These are phyloP conservation scores for Schizochytrium sp. DNA, from an alignment of 108 stramenopile species.

Conservation along the genomic window DNA sequence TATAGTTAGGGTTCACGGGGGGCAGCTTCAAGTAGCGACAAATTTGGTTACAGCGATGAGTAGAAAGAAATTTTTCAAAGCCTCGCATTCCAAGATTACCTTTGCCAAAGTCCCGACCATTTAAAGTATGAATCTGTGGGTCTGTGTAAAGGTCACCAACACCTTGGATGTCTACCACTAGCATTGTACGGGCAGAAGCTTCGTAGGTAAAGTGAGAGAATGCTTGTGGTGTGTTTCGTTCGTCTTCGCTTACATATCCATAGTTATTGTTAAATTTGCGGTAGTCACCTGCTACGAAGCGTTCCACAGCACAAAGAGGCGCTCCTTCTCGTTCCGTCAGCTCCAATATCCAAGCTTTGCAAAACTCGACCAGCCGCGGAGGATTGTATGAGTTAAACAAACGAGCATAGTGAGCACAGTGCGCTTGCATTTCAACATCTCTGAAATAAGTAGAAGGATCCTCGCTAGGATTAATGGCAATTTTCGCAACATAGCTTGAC, in stretches of 20 bases:
- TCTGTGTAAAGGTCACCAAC: conserved; percentile 64
- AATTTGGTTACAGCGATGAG: conserved; percentile 55
- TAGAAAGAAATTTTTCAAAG: conserved; percentile 19
- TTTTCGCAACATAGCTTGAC: conserved; percentile 50
- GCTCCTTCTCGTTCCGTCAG: conserved; percentile 32
- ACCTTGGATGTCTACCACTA: conserved; percentile 64
- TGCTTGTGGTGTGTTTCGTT: conserved; percentile 51
- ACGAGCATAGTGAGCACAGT: conserved; percentile 52
- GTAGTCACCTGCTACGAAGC: conserved; percentile 41
- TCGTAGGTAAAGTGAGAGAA: conserved; percentile 57
- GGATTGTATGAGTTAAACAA: conserved; percentile 52
- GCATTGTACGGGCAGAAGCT: neutral
- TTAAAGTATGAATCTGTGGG: conserved; percentile 62
- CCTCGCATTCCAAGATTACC: conserved; percentile 57
- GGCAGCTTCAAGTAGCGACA: conserved; percentile 59
- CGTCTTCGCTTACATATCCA: conserved; percentile 14
- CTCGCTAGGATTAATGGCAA: conserved; percentile 56
- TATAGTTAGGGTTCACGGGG: conserved; percentile 47
- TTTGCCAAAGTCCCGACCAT: conserved; percentile 39
- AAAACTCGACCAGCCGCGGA: conserved; percentile 56
- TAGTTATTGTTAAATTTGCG: conserved; percentile 55
- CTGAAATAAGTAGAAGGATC: conserved; percentile 54
- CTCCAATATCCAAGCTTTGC: conserved; percentile 54
- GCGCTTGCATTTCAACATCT: conserved; percentile 56
- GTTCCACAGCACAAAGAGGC: conserved; percentile 37